Conservation (phyloP, 2,329 filamentous ascomycete genomes). For the Tolypocladium nubicola region DNA sequence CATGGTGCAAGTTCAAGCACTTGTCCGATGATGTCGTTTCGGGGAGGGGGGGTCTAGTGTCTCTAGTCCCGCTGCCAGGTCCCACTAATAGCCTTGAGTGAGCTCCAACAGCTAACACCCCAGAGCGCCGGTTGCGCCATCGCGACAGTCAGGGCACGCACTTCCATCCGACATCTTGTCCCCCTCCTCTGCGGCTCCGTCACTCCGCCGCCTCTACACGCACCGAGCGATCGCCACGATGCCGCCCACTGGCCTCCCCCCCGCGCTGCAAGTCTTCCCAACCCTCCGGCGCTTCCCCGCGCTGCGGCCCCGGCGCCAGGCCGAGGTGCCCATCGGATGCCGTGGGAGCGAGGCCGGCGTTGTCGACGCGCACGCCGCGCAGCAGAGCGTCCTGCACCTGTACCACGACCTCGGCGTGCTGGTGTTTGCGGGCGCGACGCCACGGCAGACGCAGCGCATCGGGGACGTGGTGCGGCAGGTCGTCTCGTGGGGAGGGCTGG, state of each 20-base stretch:
- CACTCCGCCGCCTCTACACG: not conserved
- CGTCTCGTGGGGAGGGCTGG: slow-evolving; percentile 7
- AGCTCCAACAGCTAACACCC: not conserved
- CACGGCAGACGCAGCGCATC: slow-evolving; percentile 10
- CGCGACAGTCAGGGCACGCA: not conserved
- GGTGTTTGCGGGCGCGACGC: slow-evolving; percentile 15
- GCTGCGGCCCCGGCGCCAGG: slow-evolving; percentile 8
- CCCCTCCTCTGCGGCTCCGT: not conserved
- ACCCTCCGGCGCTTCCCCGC: slow-evolving; percentile 11
- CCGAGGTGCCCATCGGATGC: slow-evolving; percentile 5
- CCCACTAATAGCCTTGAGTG: not conserved
- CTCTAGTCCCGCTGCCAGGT: not conserved
- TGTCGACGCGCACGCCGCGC: not conserved
- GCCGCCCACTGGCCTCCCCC: slow-evolving; percentile 4
- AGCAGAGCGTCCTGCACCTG: slow-evolving; percentile 7
- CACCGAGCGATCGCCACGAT: not conserved
- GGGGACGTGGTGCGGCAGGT: slow-evolving; percentile 10
- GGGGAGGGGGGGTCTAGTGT: not conserved
- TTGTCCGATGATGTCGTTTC: not conserved
- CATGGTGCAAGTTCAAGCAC: not conserved
- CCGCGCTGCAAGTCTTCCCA: slow-evolving; percentile 11
- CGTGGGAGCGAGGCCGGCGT: not conserved
- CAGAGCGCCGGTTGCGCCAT: not conserved
- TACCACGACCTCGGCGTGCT: slow-evolving; percentile 22
- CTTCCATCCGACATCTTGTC: not conserved